These are phyloP conservation scores for Pelargonium fulgidum DNA, from an alignment of 441 rosid genomes.

Conservation along the genomic window DNA sequence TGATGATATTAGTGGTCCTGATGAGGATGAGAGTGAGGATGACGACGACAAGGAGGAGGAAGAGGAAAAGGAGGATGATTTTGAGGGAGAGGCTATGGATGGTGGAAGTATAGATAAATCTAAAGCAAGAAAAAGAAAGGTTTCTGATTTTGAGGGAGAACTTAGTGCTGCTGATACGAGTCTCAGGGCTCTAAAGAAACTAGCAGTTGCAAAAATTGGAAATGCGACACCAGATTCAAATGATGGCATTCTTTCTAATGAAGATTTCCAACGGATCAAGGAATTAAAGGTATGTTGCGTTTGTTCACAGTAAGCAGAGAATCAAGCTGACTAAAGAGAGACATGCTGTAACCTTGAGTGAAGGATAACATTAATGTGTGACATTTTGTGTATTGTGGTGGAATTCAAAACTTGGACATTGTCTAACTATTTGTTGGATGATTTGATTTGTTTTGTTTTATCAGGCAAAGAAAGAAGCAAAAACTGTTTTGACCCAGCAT, in stretches of 20 bases:
- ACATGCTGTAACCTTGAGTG: neutral
- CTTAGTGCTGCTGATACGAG: constrained; percentile 71
- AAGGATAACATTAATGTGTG: neutral
- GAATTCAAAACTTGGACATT: neutral
- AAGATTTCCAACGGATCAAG: constrained; percentile 81
- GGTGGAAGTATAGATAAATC: constrained; percentile 23
- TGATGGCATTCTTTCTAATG: constrained; percentile 93
- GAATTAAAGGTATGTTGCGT: constrained; percentile 53
- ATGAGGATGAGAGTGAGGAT: constrained; percentile 29
- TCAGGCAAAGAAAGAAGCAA: constrained; percentile 74
- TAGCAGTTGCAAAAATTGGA: constrained; percentile 50
- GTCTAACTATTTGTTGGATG: constrained; percentile 7
- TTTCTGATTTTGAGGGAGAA: constrained; percentile 55
- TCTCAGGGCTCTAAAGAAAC: constrained; percentile 74
- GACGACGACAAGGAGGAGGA: constrained; percentile 24
- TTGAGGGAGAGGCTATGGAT: constrained; percentile 22
- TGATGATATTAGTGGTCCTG: constrained; percentile 24
- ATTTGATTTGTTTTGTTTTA: constrained; percentile 5
- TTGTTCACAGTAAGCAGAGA: neutral
- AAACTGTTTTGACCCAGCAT: constrained; percentile 54
- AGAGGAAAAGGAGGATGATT: constrained; percentile 28
- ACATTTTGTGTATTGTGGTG: neutral
- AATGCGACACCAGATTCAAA: constrained; percentile 27
- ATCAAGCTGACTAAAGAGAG: neutral
- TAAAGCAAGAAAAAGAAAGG: constrained; percentile 56